Evolutionary conservation across 2,329 filamentous ascomycete species (phyloP).

Genomic region (Alternaria postmessia): DNA sequence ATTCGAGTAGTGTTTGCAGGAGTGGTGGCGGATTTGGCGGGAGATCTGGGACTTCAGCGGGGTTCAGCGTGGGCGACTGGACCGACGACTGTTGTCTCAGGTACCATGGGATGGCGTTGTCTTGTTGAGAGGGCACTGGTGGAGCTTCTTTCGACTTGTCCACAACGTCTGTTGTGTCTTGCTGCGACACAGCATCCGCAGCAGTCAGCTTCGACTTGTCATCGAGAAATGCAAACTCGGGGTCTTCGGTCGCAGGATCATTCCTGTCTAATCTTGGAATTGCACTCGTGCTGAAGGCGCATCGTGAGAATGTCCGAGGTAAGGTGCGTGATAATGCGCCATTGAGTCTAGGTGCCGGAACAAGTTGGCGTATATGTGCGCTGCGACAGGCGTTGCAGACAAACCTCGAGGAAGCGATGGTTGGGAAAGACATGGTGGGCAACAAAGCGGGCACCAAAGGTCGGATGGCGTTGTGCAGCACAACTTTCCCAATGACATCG

Average conservation of each 20-base stretch:
- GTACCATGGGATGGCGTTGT: slow-evolving; percentile 76
- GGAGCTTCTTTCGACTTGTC: slow-evolving; percentile 9
- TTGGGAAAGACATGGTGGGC: slow-evolving; percentile 33
- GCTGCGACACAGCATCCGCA: background rate
- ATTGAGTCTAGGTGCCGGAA: slow-evolving; percentile 9
- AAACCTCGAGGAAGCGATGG: slow-evolving; percentile 29
- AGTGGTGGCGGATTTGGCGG: slow-evolving; percentile 76
- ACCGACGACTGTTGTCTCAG: slow-evolving; percentile 62
- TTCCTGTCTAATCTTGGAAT: slow-evolving; percentile 23
- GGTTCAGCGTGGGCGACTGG: slow-evolving; percentile 54
- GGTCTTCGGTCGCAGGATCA: slow-evolving; percentile 17
- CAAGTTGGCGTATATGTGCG: slow-evolving; percentile 13
- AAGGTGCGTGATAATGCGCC: slow-evolving; percentile 13
- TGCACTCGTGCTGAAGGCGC: slow-evolving; percentile 33
- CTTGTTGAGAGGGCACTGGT: slow-evolving; percentile 12
- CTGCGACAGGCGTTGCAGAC: slow-evolving; percentile 37
- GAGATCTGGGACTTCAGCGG: slow-evolving; percentile 67
- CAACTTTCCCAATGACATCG: slow-evolving; percentile 14
- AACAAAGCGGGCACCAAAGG: background rate
- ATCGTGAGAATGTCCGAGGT: slow-evolving; percentile 16
- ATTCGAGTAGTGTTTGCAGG: slow-evolving; percentile 75
- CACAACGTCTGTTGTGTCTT: background rate
- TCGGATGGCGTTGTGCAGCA: background rate
- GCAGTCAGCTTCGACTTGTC: background rate
- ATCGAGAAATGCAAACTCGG: slow-evolving; percentile 25